phyloP scores from a whole-genome alignment of 1,139 yeast genomes.

The Hemisphaericaspora subhashii region DNA sequence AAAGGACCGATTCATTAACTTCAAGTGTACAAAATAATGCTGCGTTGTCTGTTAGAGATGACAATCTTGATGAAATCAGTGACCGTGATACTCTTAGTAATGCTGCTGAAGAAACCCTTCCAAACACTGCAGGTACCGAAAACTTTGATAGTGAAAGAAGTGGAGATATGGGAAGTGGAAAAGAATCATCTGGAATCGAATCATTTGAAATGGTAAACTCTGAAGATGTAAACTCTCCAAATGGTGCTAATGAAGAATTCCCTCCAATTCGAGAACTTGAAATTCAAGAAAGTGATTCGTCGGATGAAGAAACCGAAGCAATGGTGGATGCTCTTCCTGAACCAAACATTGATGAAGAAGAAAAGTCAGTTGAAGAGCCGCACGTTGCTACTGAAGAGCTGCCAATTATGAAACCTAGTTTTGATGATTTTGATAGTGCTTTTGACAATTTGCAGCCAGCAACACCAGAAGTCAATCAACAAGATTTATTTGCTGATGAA shows the following conservation, averaged over 20 bases:
- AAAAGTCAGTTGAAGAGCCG: too few relatives aligned
- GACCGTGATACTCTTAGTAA: conserved; percentile 57
- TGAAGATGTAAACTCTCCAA: conserved; percentile 37
- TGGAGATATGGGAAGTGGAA: conserved; percentile 38
- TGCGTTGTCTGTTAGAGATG: conserved; percentile 84
- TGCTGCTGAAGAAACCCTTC: conserved; percentile 19
- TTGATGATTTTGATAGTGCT: conserved; percentile 36
- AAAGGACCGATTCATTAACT: conserved; percentile 74
- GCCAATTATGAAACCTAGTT: conserved; percentile 8
- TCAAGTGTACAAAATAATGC: conserved; percentile 93
- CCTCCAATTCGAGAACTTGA: conserved; percentile 73
- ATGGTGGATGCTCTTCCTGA: conserved; percentile 7
- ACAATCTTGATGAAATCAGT: conserved; percentile 58
- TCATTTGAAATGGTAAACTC: conserved; percentile 55
- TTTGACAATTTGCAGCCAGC: conserved; percentile 45
- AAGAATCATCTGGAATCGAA: conserved; percentile 49
- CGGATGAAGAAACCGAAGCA: conserved; percentile 27
- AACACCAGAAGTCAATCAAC: conserved; percentile 23
- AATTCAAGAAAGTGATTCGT: conserved; percentile 54
- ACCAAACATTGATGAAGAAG: conserved; percentile 39
- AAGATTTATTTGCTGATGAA: conserved; percentile 38
- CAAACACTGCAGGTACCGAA: conserved; percentile 20
- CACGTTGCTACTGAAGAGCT: too few relatives aligned
- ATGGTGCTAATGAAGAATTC: conserved; percentile 46
- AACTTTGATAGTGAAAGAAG: conserved; percentile 15